Percentiles rank a stretch among this genome's conserved stretches.
These are phyloP conservation scores for Paecilomyces sp. DNA, from an alignment of 2,329 filamentous ascomycete species.

Conservation along the genomic window DNA sequence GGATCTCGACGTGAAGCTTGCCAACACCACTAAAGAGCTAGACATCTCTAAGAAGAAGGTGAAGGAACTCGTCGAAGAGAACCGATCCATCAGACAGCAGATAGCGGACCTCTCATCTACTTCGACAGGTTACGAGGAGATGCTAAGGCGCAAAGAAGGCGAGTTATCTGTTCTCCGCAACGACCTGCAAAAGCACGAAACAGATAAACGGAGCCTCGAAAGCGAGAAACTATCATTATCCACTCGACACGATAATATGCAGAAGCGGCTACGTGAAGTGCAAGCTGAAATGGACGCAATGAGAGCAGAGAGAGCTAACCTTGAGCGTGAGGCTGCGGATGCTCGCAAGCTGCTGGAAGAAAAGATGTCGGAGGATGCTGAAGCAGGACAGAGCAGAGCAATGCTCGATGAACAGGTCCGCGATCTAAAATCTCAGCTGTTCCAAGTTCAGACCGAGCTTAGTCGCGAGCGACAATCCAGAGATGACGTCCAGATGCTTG, in stretches of 20 bases:
- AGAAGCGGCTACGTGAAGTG: slow-evolving; percentile 69
- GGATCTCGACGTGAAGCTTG: slow-evolving; percentile 79
- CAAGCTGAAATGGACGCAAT: slow-evolving; percentile 84
- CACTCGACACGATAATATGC: slow-evolving; percentile 71
- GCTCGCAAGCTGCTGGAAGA: slow-evolving; percentile 80
- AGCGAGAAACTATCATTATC: slow-evolving; percentile 66
- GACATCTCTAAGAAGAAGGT: slow-evolving; percentile 66
- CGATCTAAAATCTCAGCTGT: slow-evolving; percentile 78
- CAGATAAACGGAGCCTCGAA: slow-evolving; percentile 71
- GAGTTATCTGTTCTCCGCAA: slow-evolving; percentile 78
- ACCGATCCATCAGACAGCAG: slow-evolving; percentile 74
- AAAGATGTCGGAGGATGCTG: slow-evolving; percentile 80
- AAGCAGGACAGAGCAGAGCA: slow-evolving; percentile 72
- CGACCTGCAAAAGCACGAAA: slow-evolving; percentile 76
- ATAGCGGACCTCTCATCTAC: slow-evolving; percentile 82
- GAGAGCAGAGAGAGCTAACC: slow-evolving; percentile 72
- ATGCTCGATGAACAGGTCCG: slow-evolving; percentile 81
- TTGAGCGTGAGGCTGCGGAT: slow-evolving; percentile 83
- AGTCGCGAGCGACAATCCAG: slow-evolving; percentile 88
- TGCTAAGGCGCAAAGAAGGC: slow-evolving; percentile 88
- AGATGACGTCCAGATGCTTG: slow-evolving; percentile 84
- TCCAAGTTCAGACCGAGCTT: slow-evolving; percentile 77
- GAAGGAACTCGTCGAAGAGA: slow-evolving; percentile 70
- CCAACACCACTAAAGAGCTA: slow-evolving; percentile 70
- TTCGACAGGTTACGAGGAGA: slow-evolving; percentile 89